A percentile compares a stretch with the other conserved stretches of the same genome.
Evolutionary conservation across 306 rosid genomes (phyloP).

Genomic region (Rosa persica): DNA sequence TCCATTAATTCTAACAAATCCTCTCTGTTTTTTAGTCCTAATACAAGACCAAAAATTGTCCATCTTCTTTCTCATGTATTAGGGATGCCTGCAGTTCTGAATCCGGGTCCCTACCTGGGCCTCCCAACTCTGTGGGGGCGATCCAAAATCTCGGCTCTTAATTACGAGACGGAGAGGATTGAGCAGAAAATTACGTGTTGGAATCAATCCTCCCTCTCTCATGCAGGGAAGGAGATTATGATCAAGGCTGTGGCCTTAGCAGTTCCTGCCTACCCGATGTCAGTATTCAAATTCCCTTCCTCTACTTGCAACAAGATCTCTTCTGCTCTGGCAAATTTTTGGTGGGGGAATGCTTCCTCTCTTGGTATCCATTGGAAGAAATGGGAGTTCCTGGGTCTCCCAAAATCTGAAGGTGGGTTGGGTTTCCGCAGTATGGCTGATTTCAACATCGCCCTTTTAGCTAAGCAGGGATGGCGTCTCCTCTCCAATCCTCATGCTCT

Average conservation of each 20-base stretch:
- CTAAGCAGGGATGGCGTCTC: no score
- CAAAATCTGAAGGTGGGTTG: no score
- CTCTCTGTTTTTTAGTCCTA: no score
- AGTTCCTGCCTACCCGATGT: background rate
- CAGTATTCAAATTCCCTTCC: background rate
- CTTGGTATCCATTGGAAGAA: no score
- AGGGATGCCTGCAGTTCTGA: background rate
- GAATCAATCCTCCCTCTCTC: background rate
- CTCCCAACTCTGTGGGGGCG: background rate
- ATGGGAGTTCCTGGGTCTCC: no score
- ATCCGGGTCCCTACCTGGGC: background rate
- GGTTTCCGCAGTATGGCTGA: no score
- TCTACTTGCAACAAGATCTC: fast-evolving
- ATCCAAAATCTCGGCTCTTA: background rate
- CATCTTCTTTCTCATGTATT: background rate
- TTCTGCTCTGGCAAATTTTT: background rate
- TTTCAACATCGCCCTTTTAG: no score
- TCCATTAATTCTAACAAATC: no score
- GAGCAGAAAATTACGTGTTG: background rate
- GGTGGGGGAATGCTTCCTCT: background rate
- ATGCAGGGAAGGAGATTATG: background rate
- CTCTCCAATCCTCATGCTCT: no score
- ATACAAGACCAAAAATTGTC: no score
- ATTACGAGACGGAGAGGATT: background rate
- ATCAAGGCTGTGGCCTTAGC: background rate